Evolutionary conservation across 164 flowering plant genomes (phyloP), one percentile per base, ranked within the genome.

Genomic region (Nymphaea colorata): DNA sequence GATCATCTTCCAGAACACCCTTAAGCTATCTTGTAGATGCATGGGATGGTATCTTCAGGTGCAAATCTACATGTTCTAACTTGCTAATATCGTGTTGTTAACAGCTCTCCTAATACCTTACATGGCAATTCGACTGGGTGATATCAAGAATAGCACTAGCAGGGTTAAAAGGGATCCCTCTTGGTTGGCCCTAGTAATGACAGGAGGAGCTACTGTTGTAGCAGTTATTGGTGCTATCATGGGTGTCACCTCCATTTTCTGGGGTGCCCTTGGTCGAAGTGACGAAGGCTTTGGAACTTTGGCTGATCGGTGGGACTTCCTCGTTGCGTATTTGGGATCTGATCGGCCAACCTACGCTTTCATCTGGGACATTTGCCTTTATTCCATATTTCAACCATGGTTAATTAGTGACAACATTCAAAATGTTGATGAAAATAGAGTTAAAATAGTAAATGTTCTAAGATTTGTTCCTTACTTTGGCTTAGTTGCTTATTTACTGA

Each of bases 341-440:
- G 99, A 94, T 73, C 80, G 99, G 69, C 78, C 90, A 64, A 95
- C 96, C 64, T 94, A 94, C 78, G 96, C 99, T 51, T 94, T 94
- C 83, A 82, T 94, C 18, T 91, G 97, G 99, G 99, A 94, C 70
- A 83, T 91, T 53, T 77, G 78, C 68, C 85, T 94, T 51, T 91
- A 94, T 80, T 69, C 62, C 44, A 69, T 90, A 64, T 91, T 94
- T 78, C 99, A 94, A 82, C 96, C 99, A 44, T 91, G 96, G 97
- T 75, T 94, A 78, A 87, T 91, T 4, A 89, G 93, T 43, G 96
- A 83, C 41, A 94, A 94, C 83, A 76, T 91, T 17, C 82, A 73
- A 73, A 94, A 90, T 73, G 79, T 94, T 47, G 72, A 80, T 71
- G 66, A 78, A 64, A 79, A 71, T 73, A 87, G 75, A 65, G 80